These are phyloP conservation scores for Leccinum fuscescens DNA, from an alignment of 1,284 basidiomycete species.

Conservation along the genomic window DNA sequence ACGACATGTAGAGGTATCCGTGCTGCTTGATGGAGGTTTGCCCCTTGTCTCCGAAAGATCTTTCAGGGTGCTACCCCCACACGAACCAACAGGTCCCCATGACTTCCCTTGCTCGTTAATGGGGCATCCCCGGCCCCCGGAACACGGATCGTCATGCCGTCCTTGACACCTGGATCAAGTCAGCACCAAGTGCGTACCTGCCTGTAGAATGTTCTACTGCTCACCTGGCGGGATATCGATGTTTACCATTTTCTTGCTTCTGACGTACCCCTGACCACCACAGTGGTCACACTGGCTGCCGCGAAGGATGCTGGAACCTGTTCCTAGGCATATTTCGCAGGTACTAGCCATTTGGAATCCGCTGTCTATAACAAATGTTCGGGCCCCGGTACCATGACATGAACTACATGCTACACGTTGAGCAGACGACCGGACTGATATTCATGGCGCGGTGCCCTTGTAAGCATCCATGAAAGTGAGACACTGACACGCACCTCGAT, in stretches of 20 bases:
- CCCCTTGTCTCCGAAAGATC: too few species aligned
- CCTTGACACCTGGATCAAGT: constrained; percentile 75
- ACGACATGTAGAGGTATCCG: too few species aligned
- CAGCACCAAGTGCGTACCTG: constrained; percentile 16
- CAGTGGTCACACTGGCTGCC: constrained; percentile 81
- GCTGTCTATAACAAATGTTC: constrained; percentile 88
- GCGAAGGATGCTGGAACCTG: constrained; percentile 78
- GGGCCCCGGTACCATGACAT: constrained; percentile 84
- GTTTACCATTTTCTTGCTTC: constrained; percentile 74
- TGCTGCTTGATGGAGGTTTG: too few species aligned
- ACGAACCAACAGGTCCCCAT: constrained; percentile 49
- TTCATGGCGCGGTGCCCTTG: constrained; percentile 81
- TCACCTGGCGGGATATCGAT: constrained; percentile 85
- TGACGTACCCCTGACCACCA: constrained; percentile 86
- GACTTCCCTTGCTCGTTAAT: constrained; percentile 68
- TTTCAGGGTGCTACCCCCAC: too few species aligned
- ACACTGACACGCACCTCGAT: constrained; percentile 73
- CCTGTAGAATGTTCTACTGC: constrained; percentile 28
- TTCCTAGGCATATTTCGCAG: constrained; percentile 84
- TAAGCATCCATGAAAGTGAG: constrained; percentile 92
- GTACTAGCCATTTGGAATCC: constrained; percentile 87
- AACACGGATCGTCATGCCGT: constrained; percentile 92
- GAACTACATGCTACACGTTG: constrained; percentile 80
- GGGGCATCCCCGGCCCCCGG: constrained; percentile 87
- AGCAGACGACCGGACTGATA: constrained; percentile 83